Base-by-base conservation (phyloP, 2,329 filamentous ascomycete species). In the Proliferodiscus dingleyae region DNA sequence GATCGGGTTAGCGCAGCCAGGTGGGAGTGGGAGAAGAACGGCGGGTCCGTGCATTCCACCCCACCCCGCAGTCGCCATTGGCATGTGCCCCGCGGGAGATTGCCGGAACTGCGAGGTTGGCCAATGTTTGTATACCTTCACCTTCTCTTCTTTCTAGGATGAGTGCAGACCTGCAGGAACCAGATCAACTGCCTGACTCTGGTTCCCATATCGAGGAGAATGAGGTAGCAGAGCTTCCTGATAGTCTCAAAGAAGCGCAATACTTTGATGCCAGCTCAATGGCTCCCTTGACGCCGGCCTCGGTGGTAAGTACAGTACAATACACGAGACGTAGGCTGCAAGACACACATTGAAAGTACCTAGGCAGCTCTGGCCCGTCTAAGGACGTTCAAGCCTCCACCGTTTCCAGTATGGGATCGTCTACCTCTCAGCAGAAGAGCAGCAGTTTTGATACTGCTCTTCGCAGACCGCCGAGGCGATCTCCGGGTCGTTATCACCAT, bases 401-500 rank as follows among this genome's bases (percentile, higher is more conserved):
- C 77, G 2, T 82, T 83, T 56, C 70, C 80, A 9, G 62, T 77
- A 47, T 85, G 81, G 81, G 75, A 82, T 59, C 67, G 67, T 16
- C 70, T 85, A 22, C 80, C 81, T 2, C 66, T 75, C 11, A 78
- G 72, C 53, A 79, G 87, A 51, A 81, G 89, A 54, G 91, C 91
- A 11, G 90, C 91, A 19, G 91, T 97, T 32, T 70, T 97, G 43
- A 77, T 97, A 39, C 75, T 97, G 42, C 76, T 97, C 1, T 96
- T 93, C 64, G 88, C 89, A 28, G 91, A 96, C 66, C 77, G 78
- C 34, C 73, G 77, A 51, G 91, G 91, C 32, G 86, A 95, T 55
- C 70, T 97, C 48, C 78, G 80, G 15, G 79, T 85, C 41, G 81
- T 85, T 24, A 73, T 85, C 49, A 85, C 81, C 13, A 83, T 85